Percentiles rank a stretch among this genome's conserved stretches.
These are phyloP conservation scores for Magnaporthiopsis incrustans DNA, from an alignment of 2,329 filamentous ascomycete species.

Conservation along the genomic window DNA sequence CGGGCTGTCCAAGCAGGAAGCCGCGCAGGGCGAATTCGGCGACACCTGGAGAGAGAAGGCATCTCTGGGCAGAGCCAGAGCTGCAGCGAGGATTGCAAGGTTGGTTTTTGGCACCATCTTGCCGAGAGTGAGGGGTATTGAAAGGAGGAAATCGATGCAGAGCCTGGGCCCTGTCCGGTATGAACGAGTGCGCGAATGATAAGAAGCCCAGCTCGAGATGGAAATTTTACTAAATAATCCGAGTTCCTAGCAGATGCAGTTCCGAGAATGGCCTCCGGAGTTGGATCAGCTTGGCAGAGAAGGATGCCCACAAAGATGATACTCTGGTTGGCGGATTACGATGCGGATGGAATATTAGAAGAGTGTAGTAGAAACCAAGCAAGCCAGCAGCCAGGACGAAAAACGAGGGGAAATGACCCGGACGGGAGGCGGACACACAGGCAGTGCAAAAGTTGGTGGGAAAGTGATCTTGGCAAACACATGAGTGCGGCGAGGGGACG, in stretches of 20 bases:
- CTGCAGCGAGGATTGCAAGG: background rate
- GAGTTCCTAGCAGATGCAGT: background rate
- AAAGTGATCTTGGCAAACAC: background rate
- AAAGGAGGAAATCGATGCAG: no score
- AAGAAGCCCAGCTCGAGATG: background rate
- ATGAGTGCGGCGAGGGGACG: no score
- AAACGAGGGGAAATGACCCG: background rate
- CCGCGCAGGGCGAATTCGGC: constrained; percentile 45
- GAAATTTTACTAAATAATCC: background rate
- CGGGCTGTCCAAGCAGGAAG: constrained; percentile 38
- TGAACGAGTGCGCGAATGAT: background rate
- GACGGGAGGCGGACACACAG: no score
- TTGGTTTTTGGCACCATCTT: constrained; percentile 2
- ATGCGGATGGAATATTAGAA: background rate
- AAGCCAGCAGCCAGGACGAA: background rate
- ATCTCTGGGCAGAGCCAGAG: background rate
- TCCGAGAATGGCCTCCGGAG: background rate
- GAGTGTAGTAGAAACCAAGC: constrained; percentile 1
- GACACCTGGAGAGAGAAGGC: constrained; percentile 39
- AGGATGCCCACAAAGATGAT: background rate
- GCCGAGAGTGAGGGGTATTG: no score
- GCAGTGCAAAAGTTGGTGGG: background rate
- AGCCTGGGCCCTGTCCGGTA: no score
- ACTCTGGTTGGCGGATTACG: background rate
- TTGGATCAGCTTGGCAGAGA: background rate